Evolutionary conservation across 352 stramenopile genomes (phyloP), one percentile per base, ranked within the genome.

Genomic region (Phytophthora fragariae): DNA sequence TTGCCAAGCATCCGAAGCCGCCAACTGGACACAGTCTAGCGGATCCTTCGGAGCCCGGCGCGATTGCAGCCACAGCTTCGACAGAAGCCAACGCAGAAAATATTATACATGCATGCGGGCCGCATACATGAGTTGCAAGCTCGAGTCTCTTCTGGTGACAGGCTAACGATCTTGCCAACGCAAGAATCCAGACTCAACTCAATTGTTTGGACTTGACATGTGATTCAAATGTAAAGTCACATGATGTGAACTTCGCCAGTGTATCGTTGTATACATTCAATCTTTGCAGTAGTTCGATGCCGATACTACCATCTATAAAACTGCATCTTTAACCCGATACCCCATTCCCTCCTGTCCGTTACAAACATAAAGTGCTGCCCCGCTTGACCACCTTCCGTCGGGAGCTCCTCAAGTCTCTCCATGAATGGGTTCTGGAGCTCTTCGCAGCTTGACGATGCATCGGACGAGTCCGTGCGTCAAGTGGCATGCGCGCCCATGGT

Each of bases 371-470:
- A 8, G 10, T 41, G 12, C 35, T 0, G 35, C 3, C 11, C 35
- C 35, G 33, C 37, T 70, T 52, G 62, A 56, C 27, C 39, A 66
- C 39, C 50, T 21, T 27, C 9, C 14, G 21, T 50, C 35, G 49
- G 24, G 39, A 73, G 39, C 65, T 37, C 57, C 65, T 72, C 21
- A 62, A 66, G 57, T 53, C 46, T 24, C 57, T 52, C 24, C 39
- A 74, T 78, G 71, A 73, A 78, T 62, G 56, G 58, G 39, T 27
- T 78, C 24, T 78, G 71, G 71, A 63, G 57, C 66, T 58, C 53
- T 53, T 35, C 55, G 27, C 63, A 58, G 55, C n/a, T 12, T 6
- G n/a, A n/a, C 14, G 66, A 71, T 11, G 55, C 49, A 27, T 41
- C 50, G 12, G 59, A 66, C 39, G 65, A 69, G 24, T 68, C 29